Evolutionary conservation across 306 rosid species (phyloP), one percentile per base, ranked within the genome.

Genomic region (Datisca glomerata): DNA sequence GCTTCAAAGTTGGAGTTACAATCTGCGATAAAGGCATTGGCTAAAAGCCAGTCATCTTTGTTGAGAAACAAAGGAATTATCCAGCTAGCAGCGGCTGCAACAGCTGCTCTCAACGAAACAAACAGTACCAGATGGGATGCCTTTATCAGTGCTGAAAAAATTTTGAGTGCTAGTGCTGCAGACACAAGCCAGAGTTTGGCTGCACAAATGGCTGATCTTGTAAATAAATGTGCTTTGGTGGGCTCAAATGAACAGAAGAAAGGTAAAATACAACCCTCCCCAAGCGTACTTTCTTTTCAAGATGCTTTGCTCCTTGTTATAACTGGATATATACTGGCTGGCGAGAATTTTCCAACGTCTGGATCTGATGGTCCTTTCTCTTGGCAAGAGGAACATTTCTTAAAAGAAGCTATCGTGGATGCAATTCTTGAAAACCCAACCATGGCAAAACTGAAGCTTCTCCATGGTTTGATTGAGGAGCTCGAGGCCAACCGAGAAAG

Each of bases 151-250:
- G 94, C 89, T 5, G 94, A 83, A 70, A 87, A 69, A 61, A 65
- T 63, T 37, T 56, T 83, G 45, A 64, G 65, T 29, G 72, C 57
- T 29, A 82, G 93, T 51, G 86, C 85, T 15, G 82, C 78, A 46
- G 94, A 82, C 61, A 83, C 97, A 50, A 87, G 71, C 65, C 97
- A 83, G 76, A 78, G 73, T 67, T 93, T 87, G 51, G 94, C 94
- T 28, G 78, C 81, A 61, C 93, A 87, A 69, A 79, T 87, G 54
- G 78, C 67, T 6, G 97, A 87, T 68, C 81, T 83, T 55, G 61
- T 87, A 56, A 76, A 76, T 58, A 67, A 87, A 68, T 74, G 80
- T 69, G 85, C 81, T 24, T 63, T 83, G 45, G 56, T 58, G 61
- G 85, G 78, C 57, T 72, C 80, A 24, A 71, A 47, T 15, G 57